Base-by-base conservation (phyloP, 306 rosid species). In the Malus sieversii region DNA sequence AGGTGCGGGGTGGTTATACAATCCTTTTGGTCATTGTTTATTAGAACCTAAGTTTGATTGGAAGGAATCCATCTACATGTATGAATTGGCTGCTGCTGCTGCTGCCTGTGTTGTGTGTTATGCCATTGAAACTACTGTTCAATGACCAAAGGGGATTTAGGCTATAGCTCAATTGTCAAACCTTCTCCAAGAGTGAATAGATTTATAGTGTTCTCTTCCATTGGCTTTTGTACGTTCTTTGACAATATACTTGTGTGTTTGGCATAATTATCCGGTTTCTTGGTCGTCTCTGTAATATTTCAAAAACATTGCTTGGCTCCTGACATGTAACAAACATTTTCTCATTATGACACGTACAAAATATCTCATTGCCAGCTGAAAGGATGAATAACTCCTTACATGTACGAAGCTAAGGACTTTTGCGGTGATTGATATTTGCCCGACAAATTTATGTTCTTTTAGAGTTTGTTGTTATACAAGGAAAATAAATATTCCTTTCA, bases 1-100 rank as follows among this genome's bases (percentile, higher is more conserved):
- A 82, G 86, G 77, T 75, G 63, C 82, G 77, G 91, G 83, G 80
- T 84, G 82, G 45, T 80, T 74, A 82, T 76, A 75, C 84, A 80
- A 25, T 83, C 89, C 80, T 70, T 85, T 75, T 35, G 60, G 66
- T 73, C 81, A 18, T 48, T 84, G 59, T 79, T 77, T 70, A 65
- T 86, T 76, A 75, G 76, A 82, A 78, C 85, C 82, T 69, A 65
- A 71, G 76, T 82, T 68, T 73, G 74, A 77, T 68, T 70, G 78
- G 58, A 84, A 72, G 81, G 74, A 83, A 77, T 79, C 3, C 74
- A 58, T 74, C 61, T 77, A 74, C 88, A 53, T 80, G 83, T 78
- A 86, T 83, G 86, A 77, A 84, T 85, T 81, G 78, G 86, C 55
- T 16, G 55, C 55, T 5, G 64, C 55, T 5, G 64, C 51, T 40